A percentile compares a stretch with the other conserved stretches of the same genome.
Evolutionary conservation across 768 basidiomycete genomes (phyloP).

Genomic region (Ephemerocybe angulata): DNA sequence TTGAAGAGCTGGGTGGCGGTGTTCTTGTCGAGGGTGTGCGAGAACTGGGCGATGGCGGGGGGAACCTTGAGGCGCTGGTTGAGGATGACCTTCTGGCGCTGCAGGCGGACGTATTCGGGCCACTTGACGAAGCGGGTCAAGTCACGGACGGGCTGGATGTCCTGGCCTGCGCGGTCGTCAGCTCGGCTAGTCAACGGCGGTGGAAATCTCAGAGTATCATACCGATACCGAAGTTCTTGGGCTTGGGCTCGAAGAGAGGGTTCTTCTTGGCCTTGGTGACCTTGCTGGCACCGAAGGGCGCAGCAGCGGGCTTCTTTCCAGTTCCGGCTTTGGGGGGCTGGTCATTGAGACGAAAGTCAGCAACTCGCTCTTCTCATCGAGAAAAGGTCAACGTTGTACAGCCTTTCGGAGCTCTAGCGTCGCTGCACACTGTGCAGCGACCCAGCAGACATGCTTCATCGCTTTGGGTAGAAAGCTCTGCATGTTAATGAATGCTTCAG

Average conservation of each 20-base stretch:
- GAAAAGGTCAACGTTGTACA: slow-evolving; percentile 31
- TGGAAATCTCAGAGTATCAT: slow-evolving; percentile 16
- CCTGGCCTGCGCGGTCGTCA: slow-evolving; percentile 61
- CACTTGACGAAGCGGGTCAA: slow-evolving; percentile 98
- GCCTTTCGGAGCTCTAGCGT: slow-evolving; percentile 60
- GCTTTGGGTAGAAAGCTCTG: slow-evolving; percentile 14
- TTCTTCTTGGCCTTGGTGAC: slow-evolving; percentile 78
- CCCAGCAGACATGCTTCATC: slow-evolving; percentile 42
- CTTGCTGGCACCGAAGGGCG: slow-evolving; percentile 80
- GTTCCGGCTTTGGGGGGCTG: slow-evolving; percentile 78
- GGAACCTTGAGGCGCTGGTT: slow-evolving; percentile 97
- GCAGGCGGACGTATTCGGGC: slow-evolving; percentile 97
- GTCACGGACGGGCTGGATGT: slow-evolving; percentile 85
- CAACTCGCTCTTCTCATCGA: slow-evolving; percentile 21
- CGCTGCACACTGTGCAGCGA: slow-evolving; percentile 29
- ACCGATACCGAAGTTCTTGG: slow-evolving; percentile 98
- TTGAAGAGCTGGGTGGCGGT: slow-evolving; percentile 98
- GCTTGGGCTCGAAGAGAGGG: slow-evolving; percentile 88
- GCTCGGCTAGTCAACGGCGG: background rate
- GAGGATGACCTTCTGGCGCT: slow-evolving; percentile 97
- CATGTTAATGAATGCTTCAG: slow-evolving; percentile 25
- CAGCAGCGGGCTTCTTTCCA: slow-evolving; percentile 83
- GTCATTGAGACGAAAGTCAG: slow-evolving; percentile 86
- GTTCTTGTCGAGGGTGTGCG: slow-evolving; percentile 98
- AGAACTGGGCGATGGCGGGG: slow-evolving; percentile 96